phyloP scores from a whole-genome alignment of 129 eudicot species.

The Scalesia atractyloides region DNA sequence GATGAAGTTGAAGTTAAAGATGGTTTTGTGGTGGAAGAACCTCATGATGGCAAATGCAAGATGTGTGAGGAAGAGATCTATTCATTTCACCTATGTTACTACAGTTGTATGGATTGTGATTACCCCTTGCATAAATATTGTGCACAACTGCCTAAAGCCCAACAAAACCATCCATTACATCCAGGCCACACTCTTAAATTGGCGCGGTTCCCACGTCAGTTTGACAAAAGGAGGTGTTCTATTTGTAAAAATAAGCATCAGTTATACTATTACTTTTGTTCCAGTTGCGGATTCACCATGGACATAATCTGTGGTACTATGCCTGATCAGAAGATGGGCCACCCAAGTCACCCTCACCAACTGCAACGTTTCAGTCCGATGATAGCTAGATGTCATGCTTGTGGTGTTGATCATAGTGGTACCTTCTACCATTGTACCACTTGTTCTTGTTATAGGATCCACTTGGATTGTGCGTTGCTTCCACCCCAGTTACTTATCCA shows the following conservation, averaged over 20 bases:
- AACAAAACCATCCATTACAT: not conserved
- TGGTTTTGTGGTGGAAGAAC: slow-evolving; percentile 8
- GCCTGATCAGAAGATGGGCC: not conserved
- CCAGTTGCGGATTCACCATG: not conserved
- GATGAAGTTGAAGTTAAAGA: not conserved
- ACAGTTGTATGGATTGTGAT: not conserved
- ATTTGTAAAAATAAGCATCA: no score
- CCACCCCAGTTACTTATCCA: slow-evolving; percentile 10
- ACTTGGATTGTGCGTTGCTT: slow-evolving; percentile 13
- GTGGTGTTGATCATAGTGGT: not conserved
- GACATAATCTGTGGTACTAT: not conserved
- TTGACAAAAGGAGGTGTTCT: no score
- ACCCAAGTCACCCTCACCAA: slow-evolving; percentile 5
- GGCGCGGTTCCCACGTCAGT: no score
- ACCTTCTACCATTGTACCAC: not conserved
- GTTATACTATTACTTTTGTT: no score
- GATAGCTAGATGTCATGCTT: not conserved
- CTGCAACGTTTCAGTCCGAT: not conserved
- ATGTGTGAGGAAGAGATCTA: slow-evolving; percentile 13
- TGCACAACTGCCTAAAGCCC: not conserved
- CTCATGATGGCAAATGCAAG: slow-evolving; percentile 3
- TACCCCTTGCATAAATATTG: not conserved
- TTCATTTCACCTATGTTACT: slow-evolving; percentile 11
- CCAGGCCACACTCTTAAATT: not conserved
- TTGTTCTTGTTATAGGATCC: not conserved